Conservation (phyloP, 2,329 filamentous ascomycete genomes). For the Monosporascus sp. region DNA sequence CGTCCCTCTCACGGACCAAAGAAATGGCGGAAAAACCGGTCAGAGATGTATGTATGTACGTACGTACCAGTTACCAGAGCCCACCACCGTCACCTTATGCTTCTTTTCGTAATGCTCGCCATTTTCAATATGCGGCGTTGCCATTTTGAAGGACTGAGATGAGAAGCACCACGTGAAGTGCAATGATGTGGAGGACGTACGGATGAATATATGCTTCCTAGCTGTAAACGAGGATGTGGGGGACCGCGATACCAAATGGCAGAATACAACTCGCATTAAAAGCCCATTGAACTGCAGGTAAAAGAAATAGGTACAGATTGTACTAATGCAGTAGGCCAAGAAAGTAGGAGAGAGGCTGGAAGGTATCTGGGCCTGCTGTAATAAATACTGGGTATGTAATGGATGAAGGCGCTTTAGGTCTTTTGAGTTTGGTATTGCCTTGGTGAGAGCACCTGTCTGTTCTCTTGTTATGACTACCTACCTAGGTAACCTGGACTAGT, state of each 20-base stretch:
- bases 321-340: not conserved
- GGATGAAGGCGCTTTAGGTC: not conserved
- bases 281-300: too few species aligned
- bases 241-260: not conserved
- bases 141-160: constrained; percentile 19
- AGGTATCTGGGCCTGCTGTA: not conserved
- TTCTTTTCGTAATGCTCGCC: constrained; percentile 50
- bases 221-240: not conserved
- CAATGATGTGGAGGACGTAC: not conserved
- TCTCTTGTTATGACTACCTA: not conserved
- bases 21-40: too few species aligned
- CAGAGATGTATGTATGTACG: not conserved
- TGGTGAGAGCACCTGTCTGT: not conserved
- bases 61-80: constrained; percentile 88
- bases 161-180: constrained; percentile 6
- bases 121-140: constrained; percentile 34
- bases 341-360: not conserved
- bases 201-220: not conserved
- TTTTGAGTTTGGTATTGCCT: not conserved
- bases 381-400: not conserved
- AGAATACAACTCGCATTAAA: not conserved
- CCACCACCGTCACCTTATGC: constrained; percentile 90
- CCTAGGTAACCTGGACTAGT: too few species aligned
- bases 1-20: not conserved
- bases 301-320: too few species aligned